Percentiles rank a stretch among this genome's conserved stretches.
These are phyloP conservation scores for Vigna unguiculata DNA, from an alignment of 306 rosid species.

Conservation along the genomic window DNA sequence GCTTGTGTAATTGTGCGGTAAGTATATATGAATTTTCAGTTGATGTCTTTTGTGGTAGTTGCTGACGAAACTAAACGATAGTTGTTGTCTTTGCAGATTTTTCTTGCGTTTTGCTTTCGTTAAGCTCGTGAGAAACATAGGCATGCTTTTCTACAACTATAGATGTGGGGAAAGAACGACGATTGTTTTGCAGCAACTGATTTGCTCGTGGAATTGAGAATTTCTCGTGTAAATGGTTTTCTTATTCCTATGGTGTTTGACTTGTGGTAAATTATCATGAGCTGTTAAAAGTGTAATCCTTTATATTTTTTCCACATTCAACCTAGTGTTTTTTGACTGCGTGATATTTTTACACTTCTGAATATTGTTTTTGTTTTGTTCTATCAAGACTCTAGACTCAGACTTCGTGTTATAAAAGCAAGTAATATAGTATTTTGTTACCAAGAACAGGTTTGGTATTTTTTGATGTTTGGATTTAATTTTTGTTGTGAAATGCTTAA, in stretches of 20 bases:
- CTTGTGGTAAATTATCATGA: constrained; percentile 38
- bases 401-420: background rate
- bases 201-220: constrained; percentile 41
- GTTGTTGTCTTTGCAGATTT: constrained; percentile 55
- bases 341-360: constrained; percentile 10
- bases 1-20: constrained; percentile 65
- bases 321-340: constrained; percentile 5
- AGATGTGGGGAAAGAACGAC: constrained; percentile 41
- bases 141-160: constrained; percentile 56
- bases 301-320: constrained; percentile 3
- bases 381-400: constrained; percentile 14
- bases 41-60: background rate
- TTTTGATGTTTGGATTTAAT: background rate
- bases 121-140: constrained; percentile 64
- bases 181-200: constrained; percentile 54
- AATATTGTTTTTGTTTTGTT: background rate
- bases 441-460: background rate
- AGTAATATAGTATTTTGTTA: background rate
- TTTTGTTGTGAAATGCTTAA: no score
- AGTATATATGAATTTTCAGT: background rate
- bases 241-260: constrained; percentile 37
- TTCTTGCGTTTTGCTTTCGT: constrained; percentile 56
- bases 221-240: constrained; percentile 44
- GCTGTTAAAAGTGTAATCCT: background rate
- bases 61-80: constrained; percentile 17